Base-by-base conservation (phyloP, 257 asterid species). In the Gynochthodes officinalis region DNA sequence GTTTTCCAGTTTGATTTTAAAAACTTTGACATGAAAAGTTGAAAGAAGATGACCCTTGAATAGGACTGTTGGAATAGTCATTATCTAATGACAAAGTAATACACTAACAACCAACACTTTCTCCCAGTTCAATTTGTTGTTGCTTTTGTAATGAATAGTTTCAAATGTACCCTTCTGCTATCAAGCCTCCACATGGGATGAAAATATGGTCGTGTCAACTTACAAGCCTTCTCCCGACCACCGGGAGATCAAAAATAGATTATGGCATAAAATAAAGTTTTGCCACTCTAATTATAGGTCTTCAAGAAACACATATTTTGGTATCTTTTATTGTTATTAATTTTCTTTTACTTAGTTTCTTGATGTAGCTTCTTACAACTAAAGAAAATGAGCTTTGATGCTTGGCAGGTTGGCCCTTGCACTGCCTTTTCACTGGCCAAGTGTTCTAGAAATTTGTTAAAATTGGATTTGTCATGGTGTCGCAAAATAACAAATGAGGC, bases 391-490 rank as follows among this genome's bases (percentile, higher is more conserved):
- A 10, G 49, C 0, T 10, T 13, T 61, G 50, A 37, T 54, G 44
- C 68, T 70, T 79, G 50, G 65, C 78, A 91, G 96, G 85, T 81
- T 32, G 89, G 90, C 44, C 84, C 85, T 12, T 71, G 73, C 63
- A 85, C 93, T 35, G 93, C 97, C 62, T 75, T 84, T 52, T 86
- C 97, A 33, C 83, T 92, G 0, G 87, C 95, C 71, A 89, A 86
- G 63, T 58, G 71, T 73, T 86, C 89, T 40, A 86, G 83, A 66
- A 82, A 82, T 82, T 61, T 92, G 84, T 25, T 77, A 62, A 70
- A 75, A 73, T 84, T 92, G 91, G 98, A 92, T 76, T 32, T 92
- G 73, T 89, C 98, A 18, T 90, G 89, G 90, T 92, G 96, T 75
- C 90, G 96, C 25, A 77, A 70, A 59, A 73, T 92, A 69, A 87